Percentiles rank a stretch among this genome's conserved stretches.
Conservation (phyloP, 192 early-diverging fungal species). For the Coemansia umbellata region DNA sequence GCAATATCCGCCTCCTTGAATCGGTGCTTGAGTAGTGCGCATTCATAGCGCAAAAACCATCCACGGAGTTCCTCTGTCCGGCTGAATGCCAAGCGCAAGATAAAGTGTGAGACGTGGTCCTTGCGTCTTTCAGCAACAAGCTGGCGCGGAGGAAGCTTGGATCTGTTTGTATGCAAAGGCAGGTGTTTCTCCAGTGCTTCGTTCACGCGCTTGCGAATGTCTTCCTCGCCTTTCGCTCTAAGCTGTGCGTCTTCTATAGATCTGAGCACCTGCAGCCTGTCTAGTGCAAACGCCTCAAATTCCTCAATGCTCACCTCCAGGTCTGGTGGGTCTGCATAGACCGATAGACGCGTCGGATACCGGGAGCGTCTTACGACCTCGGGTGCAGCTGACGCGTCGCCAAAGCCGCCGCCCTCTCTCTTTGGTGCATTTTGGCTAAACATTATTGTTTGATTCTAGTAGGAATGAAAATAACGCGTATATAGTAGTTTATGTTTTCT, state of each 20-base stretch:
- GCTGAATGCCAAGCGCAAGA: conserved; percentile 68
- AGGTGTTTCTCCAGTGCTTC: conserved; percentile 57
- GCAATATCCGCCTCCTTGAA: conserved; percentile 54
- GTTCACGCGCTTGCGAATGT: conserved; percentile 54
- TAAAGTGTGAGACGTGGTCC: conserved; percentile 80
- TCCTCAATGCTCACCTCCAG: conserved; percentile 52
- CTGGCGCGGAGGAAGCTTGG: conserved; percentile 36
- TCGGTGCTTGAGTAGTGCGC: conserved; percentile 60
- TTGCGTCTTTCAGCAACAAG: conserved; percentile 64
- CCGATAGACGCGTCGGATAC: conserved; percentile 36
- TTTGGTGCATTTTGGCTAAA: conserved; percentile 37
- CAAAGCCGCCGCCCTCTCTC: conserved; percentile 3
- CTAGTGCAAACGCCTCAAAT: conserved; percentile 51
- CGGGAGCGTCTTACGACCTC: conserved; percentile 49
- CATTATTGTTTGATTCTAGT: conserved; percentile 11
- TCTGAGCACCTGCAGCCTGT: conserved; percentile 67
- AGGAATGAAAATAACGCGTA: not conserved
- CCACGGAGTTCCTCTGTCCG: conserved; percentile 64
- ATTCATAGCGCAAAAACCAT: conserved; percentile 75
- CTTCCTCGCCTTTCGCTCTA: conserved; percentile 59
- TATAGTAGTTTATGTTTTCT: no score
- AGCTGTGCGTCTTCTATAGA: conserved; percentile 77
- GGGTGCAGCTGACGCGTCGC: conserved; percentile 16
- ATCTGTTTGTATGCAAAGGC: conserved; percentile 58
- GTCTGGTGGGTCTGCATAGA: conserved; percentile 40